Evolutionary conservation across 345 rosid species (phyloP).

Genomic region (Sapria himalayana): DNA sequence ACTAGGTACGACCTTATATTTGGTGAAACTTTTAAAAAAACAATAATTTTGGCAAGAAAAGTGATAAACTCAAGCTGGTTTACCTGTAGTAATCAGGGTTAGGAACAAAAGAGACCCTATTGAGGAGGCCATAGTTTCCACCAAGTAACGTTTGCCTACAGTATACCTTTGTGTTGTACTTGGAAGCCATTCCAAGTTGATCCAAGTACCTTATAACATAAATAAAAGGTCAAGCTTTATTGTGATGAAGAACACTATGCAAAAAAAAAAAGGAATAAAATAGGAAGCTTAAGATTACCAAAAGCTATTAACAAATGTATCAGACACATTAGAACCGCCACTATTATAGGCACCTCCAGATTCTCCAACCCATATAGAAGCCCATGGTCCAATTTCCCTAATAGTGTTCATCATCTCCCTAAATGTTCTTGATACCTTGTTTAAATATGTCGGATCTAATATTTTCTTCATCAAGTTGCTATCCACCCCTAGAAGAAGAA

Average conservation of each 20-base stretch:
- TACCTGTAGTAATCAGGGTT: constrained; percentile 96
- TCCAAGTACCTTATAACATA: constrained; percentile 57
- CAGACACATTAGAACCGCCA: constrained; percentile 66
- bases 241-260: constrained; percentile 3
- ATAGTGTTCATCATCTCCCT: constrained; percentile 31
- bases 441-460: constrained; percentile 49
- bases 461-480: constrained; percentile 53
- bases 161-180: constrained; percentile 79
- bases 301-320: constrained; percentile 79
- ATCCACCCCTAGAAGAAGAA: constrained; percentile 53
- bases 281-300: constrained; percentile 32
- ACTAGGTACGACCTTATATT: no score
- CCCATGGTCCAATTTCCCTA: constrained; percentile 52
- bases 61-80: constrained; percentile 9
- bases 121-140: constrained; percentile 77
- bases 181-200: constrained; percentile 94
- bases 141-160: constrained; percentile 92
- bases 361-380: constrained; percentile 97
- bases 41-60: no score
- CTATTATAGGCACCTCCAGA: constrained; percentile 97
- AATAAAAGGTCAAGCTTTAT: no score
- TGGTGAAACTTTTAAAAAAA: no score
- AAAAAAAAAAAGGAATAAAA: neutral
- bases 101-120: constrained; percentile 40
- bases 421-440: constrained; percentile 35